Percentiles rank a stretch among this genome's conserved stretches.
phyloP scores from a whole-genome alignment of 1,139 yeast genomes.

The Candida labiduridarum region DNA sequence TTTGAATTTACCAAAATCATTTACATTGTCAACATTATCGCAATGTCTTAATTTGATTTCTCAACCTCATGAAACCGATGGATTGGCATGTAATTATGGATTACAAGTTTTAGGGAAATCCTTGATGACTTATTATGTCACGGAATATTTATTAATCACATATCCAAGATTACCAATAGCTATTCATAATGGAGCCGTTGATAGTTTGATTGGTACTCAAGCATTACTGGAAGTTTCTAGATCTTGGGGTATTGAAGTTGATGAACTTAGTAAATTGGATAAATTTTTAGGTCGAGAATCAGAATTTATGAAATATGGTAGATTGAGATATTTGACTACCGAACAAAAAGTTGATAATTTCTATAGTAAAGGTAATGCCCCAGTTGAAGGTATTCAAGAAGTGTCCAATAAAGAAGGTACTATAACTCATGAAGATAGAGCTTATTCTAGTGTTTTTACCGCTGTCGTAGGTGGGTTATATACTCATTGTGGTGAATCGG shows the following conservation, averaged over 20 bases:
- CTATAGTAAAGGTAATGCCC: constrained; percentile 27
- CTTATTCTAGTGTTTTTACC: constrained; percentile 62
- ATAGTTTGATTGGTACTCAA: constrained; percentile 68
- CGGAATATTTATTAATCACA: constrained; percentile 69
- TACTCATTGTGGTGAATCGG: constrained; percentile 63
- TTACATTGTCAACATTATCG: constrained; percentile 70
- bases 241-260: constrained; percentile 88
- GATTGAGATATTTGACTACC: constrained; percentile 54
- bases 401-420: constrained; percentile 8
- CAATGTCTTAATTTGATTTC: constrained; percentile 63
- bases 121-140: constrained; percentile 71
- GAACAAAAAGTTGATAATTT: constrained; percentile 22
- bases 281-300: constrained; percentile 73
- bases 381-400: constrained; percentile 52
- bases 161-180: constrained; percentile 90
- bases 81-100: constrained; percentile 75
- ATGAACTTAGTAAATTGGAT: constrained; percentile 62
- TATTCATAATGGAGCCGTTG: constrained; percentile 72
- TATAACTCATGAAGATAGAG: constrained; percentile 34
- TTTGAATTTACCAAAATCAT: constrained; percentile 58
- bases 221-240: constrained; percentile 67
- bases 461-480: constrained; percentile 74
- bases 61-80: constrained; percentile 30
- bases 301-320: constrained; percentile 63
- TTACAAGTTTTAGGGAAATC: constrained; percentile 80